These are phyloP conservation scores for Umbelopsis sp. DNA, from an alignment of 371 early-diverging fungal genomes.

Conservation along the genomic window DNA sequence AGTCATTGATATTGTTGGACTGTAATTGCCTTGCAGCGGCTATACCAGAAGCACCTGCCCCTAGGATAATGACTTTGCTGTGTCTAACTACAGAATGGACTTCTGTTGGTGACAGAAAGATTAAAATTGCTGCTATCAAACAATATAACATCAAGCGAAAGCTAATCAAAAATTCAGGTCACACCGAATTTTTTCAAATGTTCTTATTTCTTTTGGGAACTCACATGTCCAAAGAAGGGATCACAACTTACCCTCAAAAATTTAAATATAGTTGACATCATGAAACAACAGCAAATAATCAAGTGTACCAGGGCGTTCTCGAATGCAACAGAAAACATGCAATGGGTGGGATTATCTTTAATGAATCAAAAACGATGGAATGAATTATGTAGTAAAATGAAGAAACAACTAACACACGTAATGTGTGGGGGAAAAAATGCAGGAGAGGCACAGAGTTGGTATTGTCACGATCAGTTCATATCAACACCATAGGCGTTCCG, in stretches of 20 bases:
- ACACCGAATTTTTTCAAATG: background rate
- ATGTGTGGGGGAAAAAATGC: background rate
- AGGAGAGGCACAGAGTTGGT: background rate
- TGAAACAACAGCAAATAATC: no score
- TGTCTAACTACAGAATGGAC: background rate
- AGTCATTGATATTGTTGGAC: constrained; percentile 32
- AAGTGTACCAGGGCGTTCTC: no score
- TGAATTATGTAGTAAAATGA: background rate
- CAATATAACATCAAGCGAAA: background rate
- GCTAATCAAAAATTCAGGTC: background rate
- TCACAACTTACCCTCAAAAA: background rate
- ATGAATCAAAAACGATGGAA: background rate
- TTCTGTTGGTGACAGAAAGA: background rate
- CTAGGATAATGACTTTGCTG: constrained; percentile 45
- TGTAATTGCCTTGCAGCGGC: constrained; percentile 37
- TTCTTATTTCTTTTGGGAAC: background rate
- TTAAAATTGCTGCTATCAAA: background rate
- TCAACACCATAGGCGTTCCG: background rate
- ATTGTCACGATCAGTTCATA: background rate
- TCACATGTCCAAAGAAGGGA: constrained; percentile 6
- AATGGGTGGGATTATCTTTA: no score
- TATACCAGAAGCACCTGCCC: constrained; percentile 52
- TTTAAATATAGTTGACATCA: no score
- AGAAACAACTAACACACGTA: background rate
- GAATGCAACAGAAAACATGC: no score